Evolutionary conservation across 495 filamentous ascomycete genomes (phyloP), one percentile per base, ranked within the genome.

Genomic region (Patellaria atrata): DNA sequence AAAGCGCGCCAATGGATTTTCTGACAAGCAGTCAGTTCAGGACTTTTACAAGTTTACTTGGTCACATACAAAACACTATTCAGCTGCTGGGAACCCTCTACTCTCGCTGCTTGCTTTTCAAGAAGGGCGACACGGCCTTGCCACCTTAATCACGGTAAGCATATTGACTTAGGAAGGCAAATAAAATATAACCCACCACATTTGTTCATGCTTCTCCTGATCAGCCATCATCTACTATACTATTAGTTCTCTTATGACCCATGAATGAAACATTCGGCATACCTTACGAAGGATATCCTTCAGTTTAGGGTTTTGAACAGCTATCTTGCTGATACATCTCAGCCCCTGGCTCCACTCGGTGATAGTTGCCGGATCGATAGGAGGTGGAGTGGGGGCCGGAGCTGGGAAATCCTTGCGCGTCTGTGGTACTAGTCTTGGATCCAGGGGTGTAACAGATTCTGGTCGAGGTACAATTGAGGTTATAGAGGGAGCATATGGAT

Each of bases 331-430:
- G 5, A 81, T 62, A 59, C 72, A 68, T 38, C 63, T 63, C 10
- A 80, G 55, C 7, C 71, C 78, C 10, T 64, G 47, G 12, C 66
- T 64, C 73, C 75, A 83, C 29, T 76, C 69, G 1, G 65, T 75
- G 38, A 83, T 77, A 10, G 57, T 66, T 14, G 69, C 54, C n/a
- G 73, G 60, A 45, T 73, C 66, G 21, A 61, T 44, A 4, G 34
- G 31, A 10, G 37, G 33, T 22, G 30, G 22, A 13, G 21, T 38
- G 22, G 32, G 14, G 25, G 7, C 4, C 33, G 7, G n/a, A 21
- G 16, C 30, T 27, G 15, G 35, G 36, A 20, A 29, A 24, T 33
- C 13, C 22, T 30, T 30, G 18, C n/a, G 5, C 28, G 9, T 22
- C 33, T n/a, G 11, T 16, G 26, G 18, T 29, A 18, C 28, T 35